Percentiles rank a stretch among this genome's conserved stretches.
These are phyloP conservation scores for Ogataea zsoltii DNA, from an alignment of 805 yeast species.

Conservation along the genomic window DNA sequence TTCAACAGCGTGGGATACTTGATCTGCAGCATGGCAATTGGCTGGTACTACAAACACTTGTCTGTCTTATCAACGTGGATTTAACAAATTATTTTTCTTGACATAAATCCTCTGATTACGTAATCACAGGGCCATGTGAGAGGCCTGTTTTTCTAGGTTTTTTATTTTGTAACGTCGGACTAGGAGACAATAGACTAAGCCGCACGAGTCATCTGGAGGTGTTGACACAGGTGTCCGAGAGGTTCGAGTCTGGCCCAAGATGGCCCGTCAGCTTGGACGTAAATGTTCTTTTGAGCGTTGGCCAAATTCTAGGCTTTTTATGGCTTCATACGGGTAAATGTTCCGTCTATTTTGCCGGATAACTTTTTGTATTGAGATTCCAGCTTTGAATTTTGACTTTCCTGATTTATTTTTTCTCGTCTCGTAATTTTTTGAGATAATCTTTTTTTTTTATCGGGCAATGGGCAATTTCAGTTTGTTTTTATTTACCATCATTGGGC, in stretches of 20 bases:
- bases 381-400: not conserved
- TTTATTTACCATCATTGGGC: not conserved
- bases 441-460: not conserved
- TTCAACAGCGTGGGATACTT: slow-evolving; percentile 27
- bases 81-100: no score
- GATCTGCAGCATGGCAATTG: slow-evolving; percentile 23
- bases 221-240: no score
- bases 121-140: not conserved
- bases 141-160: no score
- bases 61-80: no score
- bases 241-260: no score
- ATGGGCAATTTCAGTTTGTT: not conserved
- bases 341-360: no score
- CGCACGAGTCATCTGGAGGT: not conserved
- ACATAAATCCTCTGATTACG: not conserved
- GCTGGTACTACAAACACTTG: no score
- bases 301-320: no score
- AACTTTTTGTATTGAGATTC: not conserved
- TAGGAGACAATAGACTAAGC: not conserved
- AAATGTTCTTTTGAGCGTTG: no score
- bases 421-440: not conserved
- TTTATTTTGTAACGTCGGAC: not conserved
- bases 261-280: no score
- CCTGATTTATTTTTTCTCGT: not conserved
- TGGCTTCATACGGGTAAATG: no score